Percentiles rank a stretch among this genome's conserved stretches.
These are phyloP conservation scores for Baorangia bicolor DNA, from an alignment of 768 basidiomycete genomes.

Conservation along the genomic window DNA sequence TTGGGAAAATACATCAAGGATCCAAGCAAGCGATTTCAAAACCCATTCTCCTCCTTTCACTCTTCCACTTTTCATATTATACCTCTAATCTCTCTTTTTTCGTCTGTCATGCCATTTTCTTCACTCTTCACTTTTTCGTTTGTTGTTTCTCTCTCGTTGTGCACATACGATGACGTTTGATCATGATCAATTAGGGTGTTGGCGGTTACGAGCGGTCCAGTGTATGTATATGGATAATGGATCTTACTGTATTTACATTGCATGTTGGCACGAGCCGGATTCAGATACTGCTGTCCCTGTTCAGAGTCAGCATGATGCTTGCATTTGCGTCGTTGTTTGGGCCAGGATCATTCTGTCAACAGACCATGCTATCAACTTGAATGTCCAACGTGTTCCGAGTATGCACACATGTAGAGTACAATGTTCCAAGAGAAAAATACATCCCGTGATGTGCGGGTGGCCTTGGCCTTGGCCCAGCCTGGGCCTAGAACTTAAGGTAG, in stretches of 20 bases:
- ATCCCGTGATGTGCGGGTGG: no score
- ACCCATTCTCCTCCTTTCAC: background rate
- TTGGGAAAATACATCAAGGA: background rate
- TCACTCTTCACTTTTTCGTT: background rate
- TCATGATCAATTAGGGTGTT: slow-evolving; percentile 5
- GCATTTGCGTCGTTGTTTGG: no score
- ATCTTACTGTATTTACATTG: slow-evolving; percentile 20
- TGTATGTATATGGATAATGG: slow-evolving; percentile 19
- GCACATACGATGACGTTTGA: slow-evolving; percentile 1
- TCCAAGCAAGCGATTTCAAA: background rate
- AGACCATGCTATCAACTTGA: no score
- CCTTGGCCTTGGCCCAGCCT: no score
- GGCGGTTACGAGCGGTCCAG: background rate
- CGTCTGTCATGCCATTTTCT: background rate
- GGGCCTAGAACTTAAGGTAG: no score
- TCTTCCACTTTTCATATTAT: background rate
- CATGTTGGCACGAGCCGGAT: background rate
- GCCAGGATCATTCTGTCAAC: no score
- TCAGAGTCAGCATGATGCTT: no score
- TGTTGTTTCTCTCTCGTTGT: background rate
- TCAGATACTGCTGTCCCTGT: no score
- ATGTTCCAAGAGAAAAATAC: no score
- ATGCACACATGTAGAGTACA: no score
- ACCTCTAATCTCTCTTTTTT: background rate
- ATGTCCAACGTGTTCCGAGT: no score